These are phyloP conservation scores for Yamadazyma dendronema DNA, from an alignment of 1,139 yeast genomes.

Conservation along the genomic window DNA sequence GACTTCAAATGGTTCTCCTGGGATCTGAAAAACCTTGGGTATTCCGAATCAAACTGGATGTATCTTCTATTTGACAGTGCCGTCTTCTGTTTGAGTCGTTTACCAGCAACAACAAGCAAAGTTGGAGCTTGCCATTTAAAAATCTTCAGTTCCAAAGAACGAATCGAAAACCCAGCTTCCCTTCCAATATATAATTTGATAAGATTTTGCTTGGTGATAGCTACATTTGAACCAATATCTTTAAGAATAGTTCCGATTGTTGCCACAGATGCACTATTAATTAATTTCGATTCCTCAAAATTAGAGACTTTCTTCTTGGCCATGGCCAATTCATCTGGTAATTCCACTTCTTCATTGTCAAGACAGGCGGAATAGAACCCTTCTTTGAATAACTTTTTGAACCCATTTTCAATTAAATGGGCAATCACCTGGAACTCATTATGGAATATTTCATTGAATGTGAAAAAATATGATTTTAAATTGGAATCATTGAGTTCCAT, in stretches of 20 bases:
- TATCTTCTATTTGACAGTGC: slow-evolving; percentile 46
- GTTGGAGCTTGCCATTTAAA: slow-evolving; percentile 94
- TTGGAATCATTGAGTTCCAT: slow-evolving; percentile 32
- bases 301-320: slow-evolving; percentile 1
- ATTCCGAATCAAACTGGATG: slow-evolving; percentile 48
- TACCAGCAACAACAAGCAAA: slow-evolving; percentile 66
- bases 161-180: slow-evolving; percentile 78
- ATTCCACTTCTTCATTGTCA: slow-evolving; percentile 6
- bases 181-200: slow-evolving; percentile 72
- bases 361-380: slow-evolving; percentile 18
- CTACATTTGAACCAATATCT: slow-evolving; percentile 17
- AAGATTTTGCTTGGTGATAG: slow-evolving; percentile 39
- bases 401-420: slow-evolving; percentile 32
- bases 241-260: slow-evolving; percentile 36
- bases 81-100: slow-evolving; percentile 43
- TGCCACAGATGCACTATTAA: slow-evolving; percentile 41
- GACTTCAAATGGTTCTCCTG: slow-evolving; percentile 26
- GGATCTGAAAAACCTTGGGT: slow-evolving; percentile 46
- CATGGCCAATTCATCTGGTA: slow-evolving; percentile 7
- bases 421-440: slow-evolving; percentile 33
- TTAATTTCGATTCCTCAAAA: slow-evolving; percentile 37
- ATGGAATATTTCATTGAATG: slow-evolving; percentile 31
- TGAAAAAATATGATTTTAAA: slow-evolving; percentile 21
- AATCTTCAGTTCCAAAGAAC: slow-evolving; percentile 79
- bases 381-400: slow-evolving; percentile 33